Evolutionary conservation across 2,329 filamentous ascomycete genomes (phyloP).

Genomic region (Cladophialophora exuberans): DNA sequence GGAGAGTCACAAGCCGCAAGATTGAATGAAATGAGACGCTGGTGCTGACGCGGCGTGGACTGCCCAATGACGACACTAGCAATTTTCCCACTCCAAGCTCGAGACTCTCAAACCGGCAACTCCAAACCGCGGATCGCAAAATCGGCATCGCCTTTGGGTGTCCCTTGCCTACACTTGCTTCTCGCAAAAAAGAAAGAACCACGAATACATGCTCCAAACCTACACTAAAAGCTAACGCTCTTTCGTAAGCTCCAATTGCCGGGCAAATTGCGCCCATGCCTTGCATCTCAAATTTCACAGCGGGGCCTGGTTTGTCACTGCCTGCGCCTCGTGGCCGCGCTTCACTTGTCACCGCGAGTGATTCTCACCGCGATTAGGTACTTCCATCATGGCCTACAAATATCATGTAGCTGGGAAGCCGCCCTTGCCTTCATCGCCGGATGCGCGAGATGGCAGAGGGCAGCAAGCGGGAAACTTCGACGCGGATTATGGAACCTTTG

Average conservation of each 20-base stretch:
- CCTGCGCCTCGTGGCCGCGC: background rate
- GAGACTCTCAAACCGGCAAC: too few species aligned
- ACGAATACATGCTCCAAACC: too few species aligned
- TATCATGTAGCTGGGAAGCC: background rate
- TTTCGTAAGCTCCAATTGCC: background rate
- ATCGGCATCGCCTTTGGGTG: too few species aligned
- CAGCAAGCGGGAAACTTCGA: background rate
- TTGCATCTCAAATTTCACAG: background rate
- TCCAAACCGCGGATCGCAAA: too few species aligned
- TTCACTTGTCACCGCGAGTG: too few species aligned
- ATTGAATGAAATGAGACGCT: background rate
- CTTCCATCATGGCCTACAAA: background rate
- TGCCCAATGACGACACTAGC: too few species aligned
- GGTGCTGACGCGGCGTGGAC: slow-evolving; percentile 5
- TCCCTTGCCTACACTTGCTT: too few species aligned
- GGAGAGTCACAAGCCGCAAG: background rate
- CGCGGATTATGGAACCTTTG: too few species aligned
- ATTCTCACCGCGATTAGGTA: too few species aligned
- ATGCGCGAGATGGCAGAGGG: background rate
- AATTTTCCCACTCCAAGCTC: background rate
- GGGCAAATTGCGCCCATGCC: background rate
- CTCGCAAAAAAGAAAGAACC: too few species aligned
- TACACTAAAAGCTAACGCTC: too few species aligned
- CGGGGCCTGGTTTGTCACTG: background rate
- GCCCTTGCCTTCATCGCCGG: background rate